phyloP scores from a whole-genome alignment of 495 filamentous ascomycete genomes.

The Delitschia confertaspora region DNA sequence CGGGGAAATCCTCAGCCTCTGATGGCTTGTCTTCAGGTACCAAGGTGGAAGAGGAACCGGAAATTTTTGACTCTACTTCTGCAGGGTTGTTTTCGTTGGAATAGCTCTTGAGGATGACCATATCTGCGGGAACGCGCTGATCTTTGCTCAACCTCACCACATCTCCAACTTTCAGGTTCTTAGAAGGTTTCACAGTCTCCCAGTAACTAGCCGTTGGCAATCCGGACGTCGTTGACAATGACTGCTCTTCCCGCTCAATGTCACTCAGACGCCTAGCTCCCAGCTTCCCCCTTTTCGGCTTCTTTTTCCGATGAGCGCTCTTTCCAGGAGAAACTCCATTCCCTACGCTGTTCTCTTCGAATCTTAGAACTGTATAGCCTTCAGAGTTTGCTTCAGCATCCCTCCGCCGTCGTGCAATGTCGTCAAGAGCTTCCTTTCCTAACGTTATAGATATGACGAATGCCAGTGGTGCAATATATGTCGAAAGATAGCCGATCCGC shows the following conservation, averaged over 20 bases:
- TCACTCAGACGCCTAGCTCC: constrained; percentile 34
- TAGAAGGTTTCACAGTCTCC: constrained; percentile 68
- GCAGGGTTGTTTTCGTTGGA: constrained; percentile 48
- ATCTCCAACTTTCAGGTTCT: constrained; percentile 91
- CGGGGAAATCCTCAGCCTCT: not conserved
- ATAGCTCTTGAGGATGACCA: constrained; percentile 81
- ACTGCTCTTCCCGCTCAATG: constrained; percentile 37
- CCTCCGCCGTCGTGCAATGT: constrained; percentile 72
- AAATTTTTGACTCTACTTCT: constrained; percentile 27
- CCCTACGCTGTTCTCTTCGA: constrained; percentile 38
- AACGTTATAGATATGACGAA: constrained; percentile 88
- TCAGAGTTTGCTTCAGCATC: constrained; percentile 95
- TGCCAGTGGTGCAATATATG: constrained; percentile 85
- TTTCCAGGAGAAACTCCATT: constrained; percentile 18
- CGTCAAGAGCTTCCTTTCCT: constrained; percentile 93
- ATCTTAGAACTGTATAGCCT: constrained; percentile 68
- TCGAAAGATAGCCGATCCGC: constrained; percentile 87
- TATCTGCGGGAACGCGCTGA: constrained; percentile 86
- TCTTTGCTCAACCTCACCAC: constrained; percentile 85
- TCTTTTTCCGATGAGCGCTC: constrained; percentile 20
- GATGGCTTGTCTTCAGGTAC: constrained; percentile 35
- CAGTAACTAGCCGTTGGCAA: constrained; percentile 40
- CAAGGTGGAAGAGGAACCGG: constrained; percentile 29
- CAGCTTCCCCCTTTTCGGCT: constrained; percentile 20
- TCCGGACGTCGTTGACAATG: constrained; percentile 32